phyloP scores from a whole-genome alignment of 1,284 basidiomycete genomes.

The Chondrostereum purpureum region DNA sequence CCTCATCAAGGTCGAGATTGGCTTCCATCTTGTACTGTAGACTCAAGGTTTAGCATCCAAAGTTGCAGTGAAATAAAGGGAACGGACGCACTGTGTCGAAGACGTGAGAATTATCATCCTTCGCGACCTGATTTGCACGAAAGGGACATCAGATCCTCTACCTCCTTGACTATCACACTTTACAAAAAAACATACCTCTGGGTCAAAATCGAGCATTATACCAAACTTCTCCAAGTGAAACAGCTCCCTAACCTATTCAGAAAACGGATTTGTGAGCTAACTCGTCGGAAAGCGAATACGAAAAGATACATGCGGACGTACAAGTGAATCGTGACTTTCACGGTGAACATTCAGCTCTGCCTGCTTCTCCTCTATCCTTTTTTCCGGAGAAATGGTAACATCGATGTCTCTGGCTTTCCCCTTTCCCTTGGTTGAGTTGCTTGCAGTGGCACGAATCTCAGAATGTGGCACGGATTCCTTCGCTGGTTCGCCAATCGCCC shows the following conservation, averaged over 20 bases:
- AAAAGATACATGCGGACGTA: conserved; percentile 30
- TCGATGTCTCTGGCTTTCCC: neutral
- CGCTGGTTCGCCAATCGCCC: conserved; percentile 12
- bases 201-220: conserved; percentile 70
- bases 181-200: conserved; percentile 41
- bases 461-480: no score
- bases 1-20: conserved; percentile 52
- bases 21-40: conserved; percentile 50
- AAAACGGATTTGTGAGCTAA: conserved; percentile 6
- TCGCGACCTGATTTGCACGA: conserved; percentile 50
- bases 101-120: conserved; percentile 65
- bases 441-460: conserved; percentile 29
- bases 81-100: conserved; percentile 57
- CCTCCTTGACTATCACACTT: neutral
- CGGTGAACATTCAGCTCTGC: conserved; percentile 50
- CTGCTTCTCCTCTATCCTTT: conserved; percentile 47
- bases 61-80: conserved; percentile 2
- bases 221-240: conserved; percentile 83
- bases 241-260: conserved; percentile 64
- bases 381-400: no score
- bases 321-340: conserved; percentile 70
- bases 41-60: conserved; percentile 12
- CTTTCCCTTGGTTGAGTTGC: conserved; percentile 25
- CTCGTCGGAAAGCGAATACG: conserved; percentile 5
- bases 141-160: neutral